These are phyloP conservation scores for Microbotryum violaceum DNA, from an alignment of 1,284 basidiomycete genomes.

Conservation along the genomic window DNA sequence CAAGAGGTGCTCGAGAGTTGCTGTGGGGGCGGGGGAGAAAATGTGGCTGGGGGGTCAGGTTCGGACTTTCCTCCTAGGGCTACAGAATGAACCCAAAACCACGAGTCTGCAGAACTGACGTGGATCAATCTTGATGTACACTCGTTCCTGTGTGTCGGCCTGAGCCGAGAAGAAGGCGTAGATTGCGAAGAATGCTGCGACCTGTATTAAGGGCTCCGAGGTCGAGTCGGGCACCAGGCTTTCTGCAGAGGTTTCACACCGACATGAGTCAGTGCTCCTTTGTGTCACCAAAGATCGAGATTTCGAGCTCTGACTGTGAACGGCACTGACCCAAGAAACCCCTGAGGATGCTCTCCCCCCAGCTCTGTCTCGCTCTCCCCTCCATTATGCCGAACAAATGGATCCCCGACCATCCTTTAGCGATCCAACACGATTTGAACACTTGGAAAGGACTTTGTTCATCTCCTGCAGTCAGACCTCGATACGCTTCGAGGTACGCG, in stretches of 20 bases:
- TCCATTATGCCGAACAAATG: conserved; percentile 9
- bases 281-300: background rate
- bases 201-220: conserved; percentile 2
- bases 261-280: too few species aligned
- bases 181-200: conserved; percentile 12
- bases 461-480: too few species aligned
- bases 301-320: background rate
- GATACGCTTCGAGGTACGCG: conserved; percentile 1
- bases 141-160: background rate
- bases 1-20: conserved; percentile 4
- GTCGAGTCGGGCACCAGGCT: background rate
- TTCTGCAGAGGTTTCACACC: background rate
- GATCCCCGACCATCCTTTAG: conserved; percentile 9
- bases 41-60: too few species aligned
- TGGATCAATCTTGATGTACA: conserved; percentile 6
- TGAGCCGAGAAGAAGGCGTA: conserved; percentile 3
- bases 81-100: too few species aligned
- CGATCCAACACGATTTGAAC: conserved; percentile 8
- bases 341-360: conserved; percentile 11
- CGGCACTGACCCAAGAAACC: conserved; percentile 8
- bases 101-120: background rate
- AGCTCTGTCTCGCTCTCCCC: background rate
- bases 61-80: too few species aligned
- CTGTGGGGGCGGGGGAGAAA: background rate
- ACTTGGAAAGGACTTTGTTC: conserved; percentile 2